phyloP scores from a whole-genome alignment of 768 basidiomycete genomes.

The Amanita jacksonii region DNA sequence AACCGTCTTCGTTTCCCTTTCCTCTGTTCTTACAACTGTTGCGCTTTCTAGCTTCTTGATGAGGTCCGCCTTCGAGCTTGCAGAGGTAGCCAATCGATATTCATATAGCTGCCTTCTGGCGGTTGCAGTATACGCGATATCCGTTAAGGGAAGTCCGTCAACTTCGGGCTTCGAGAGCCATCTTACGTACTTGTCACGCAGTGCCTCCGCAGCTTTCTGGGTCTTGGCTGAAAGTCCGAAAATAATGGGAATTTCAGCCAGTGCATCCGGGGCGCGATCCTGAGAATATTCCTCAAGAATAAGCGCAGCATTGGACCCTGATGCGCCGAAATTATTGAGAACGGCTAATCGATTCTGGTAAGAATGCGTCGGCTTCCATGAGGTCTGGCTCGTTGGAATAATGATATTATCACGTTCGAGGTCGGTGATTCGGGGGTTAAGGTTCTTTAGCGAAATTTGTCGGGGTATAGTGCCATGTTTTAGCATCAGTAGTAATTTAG shows the following conservation, averaged over 20 bases:
- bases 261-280: background rate
- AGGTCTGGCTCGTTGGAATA: conserved; percentile 30
- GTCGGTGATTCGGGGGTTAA: conserved; percentile 48
- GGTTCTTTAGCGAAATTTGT: conserved; percentile 44
- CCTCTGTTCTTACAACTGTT: conserved; percentile 19
- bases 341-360: conserved; percentile 40
- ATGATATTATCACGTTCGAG: conserved; percentile 36
- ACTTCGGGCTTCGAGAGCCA: conserved; percentile 32
- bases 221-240: conserved; percentile 61
- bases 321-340: conserved; percentile 69
- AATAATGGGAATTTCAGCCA: conserved; percentile 22
- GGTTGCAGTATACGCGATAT: conserved; percentile 60
- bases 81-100: conserved; percentile 42
- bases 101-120: conserved; percentile 51
- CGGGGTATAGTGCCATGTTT: conserved; percentile 43
- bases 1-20: conserved; percentile 26
- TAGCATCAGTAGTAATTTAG: conserved; percentile 65
- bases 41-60: conserved; percentile 31
- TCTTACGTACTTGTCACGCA: conserved; percentile 36
- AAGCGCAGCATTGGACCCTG: conserved; percentile 59
- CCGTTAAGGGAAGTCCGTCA: conserved; percentile 21
- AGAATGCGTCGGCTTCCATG: conserved; percentile 32
- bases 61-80: conserved; percentile 34
- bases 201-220: conserved; percentile 30
- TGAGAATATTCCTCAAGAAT: conserved; percentile 41